Conservation (phyloP, 2,329 filamentous ascomycete genomes). For the Pyrenochaeta sp. region DNA sequence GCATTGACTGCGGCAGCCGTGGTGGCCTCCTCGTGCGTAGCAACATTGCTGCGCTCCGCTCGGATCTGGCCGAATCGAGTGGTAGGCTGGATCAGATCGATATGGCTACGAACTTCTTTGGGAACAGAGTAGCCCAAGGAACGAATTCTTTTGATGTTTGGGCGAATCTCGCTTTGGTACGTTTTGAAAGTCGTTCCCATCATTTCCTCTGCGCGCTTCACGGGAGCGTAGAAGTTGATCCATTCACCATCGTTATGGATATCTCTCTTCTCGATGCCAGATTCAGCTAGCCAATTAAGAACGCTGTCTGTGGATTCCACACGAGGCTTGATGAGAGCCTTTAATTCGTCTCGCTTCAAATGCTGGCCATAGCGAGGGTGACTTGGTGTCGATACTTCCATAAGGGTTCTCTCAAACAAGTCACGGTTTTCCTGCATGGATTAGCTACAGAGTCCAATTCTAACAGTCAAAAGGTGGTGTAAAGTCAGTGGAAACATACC, state of each 20-base stretch:
- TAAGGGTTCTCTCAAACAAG: slow-evolving; percentile 64
- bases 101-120: slow-evolving; percentile 58
- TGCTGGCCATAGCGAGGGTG: slow-evolving; percentile 68
- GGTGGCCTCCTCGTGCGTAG: slow-evolving; percentile 33
- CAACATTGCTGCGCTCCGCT: slow-evolving; percentile 50
- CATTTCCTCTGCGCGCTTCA: slow-evolving; percentile 62
- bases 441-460: too few species aligned
- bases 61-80: slow-evolving; percentile 65
- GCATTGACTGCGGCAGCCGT: slow-evolving; percentile 36
- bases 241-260: slow-evolving; percentile 65
- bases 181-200: slow-evolving; percentile 65
- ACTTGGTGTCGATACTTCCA: slow-evolving; percentile 68
- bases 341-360: slow-evolving; percentile 67
- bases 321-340: slow-evolving; percentile 61
- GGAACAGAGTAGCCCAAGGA: slow-evolving; percentile 69
- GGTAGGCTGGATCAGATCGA: slow-evolving; percentile 71
- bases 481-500: slow-evolving; percentile 30
- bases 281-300: slow-evolving; percentile 62
- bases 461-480: too few species aligned
- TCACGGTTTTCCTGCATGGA: slow-evolving; percentile 56
- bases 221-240: slow-evolving; percentile 65
- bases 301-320: slow-evolving; percentile 58
- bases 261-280: slow-evolving; percentile 55
- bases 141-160: slow-evolving; percentile 58
- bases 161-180: slow-evolving; percentile 59